Evolutionary conservation across 2,329 filamentous ascomycete genomes (phyloP), one percentile per base, ranked within the genome.

Genomic region (Cercospora nicotianae): DNA sequence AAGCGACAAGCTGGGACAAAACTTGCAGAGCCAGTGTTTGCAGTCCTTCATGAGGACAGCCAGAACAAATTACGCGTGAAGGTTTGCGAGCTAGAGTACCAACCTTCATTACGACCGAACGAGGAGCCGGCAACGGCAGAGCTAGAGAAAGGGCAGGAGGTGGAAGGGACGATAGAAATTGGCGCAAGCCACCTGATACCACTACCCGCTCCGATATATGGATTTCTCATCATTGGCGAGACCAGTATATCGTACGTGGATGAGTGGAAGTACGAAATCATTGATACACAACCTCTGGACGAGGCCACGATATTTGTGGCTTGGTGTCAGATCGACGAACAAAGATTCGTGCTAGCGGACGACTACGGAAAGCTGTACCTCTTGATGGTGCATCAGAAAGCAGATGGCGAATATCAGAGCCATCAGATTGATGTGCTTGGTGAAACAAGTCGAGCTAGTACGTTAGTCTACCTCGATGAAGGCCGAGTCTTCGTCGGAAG

Each of bases 271-370:
- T 91, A 82, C 26, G 89, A 90, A 70, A 86, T 88, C 36, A 85
- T 85, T 12, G 85, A 93, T 12, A 87, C 89, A 18, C 85, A 89
- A 8, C 81, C 85, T 0, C 80, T 97, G 2, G 83, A 87, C 0
- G 89, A 94, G 66, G 87, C 93, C 0, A 93, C 91, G 2, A 90
- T 97, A 39, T 98, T 96, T 73, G 90, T 95, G n/a, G 89, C 93
- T 2, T 99, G 94, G 94, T 91, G 91, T 70, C 88, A 90, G 74
- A 89, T 95, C 62, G 92, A 98, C 75, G 87, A 89, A 26, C 89
- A 90, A 45, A 87, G 90, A 74, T 98, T 93, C 81, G 84, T 97
- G n/a, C 81, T 99, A 2, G 93, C 91, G 1, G 95, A 99, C 77
- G 93, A 97, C 74, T 97, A 95, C 76, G 94, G 95, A 16, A 87